Evolutionary conservation across 768 basidiomycete genomes (phyloP).

Genomic region (Hirschioporus abietinus): DNA sequence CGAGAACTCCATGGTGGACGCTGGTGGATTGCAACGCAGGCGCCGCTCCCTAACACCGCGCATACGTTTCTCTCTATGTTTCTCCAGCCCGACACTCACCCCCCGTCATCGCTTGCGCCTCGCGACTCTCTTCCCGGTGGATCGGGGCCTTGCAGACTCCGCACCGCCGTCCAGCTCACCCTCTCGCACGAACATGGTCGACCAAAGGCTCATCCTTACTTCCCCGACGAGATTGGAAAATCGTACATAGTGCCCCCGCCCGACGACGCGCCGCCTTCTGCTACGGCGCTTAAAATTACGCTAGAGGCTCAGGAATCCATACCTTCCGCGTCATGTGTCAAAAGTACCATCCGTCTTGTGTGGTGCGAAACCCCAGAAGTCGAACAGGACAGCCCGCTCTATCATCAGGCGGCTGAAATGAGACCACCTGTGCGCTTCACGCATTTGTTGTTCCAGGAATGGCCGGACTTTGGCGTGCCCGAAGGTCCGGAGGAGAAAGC

Average conservation of each 20-base stretch:
- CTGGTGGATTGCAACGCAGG: conserved; percentile 86
- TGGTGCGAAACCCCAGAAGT: conserved; percentile 2
- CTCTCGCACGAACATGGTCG: conserved; percentile 62
- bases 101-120: conserved; percentile 16
- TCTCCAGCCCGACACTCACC: conserved; percentile 37
- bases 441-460: conserved; percentile 68
- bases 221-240: conserved; percentile 56
- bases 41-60: conserved; percentile 62
- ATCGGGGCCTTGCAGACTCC: conserved; percentile 39
- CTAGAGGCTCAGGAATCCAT: conserved; percentile 42
- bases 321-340: conserved; percentile 53
- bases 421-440: conserved; percentile 47
- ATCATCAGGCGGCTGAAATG: conserved; percentile 12
- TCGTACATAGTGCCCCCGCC: conserved; percentile 26
- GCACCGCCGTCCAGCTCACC: conserved; percentile 81
- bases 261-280: conserved; percentile 26
- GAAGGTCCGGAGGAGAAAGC: conserved; percentile 43
- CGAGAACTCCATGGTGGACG: conserved; percentile 63
- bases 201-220: conserved; percentile 75
- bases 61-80: conserved; percentile 76
- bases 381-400: conserved; percentile 22
- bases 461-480: conserved; percentile 88
- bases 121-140: conserved; percentile 2
- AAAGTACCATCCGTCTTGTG: conserved; percentile 54
- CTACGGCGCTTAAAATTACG: conserved; percentile 44